Percentiles rank a stretch among this genome's conserved stretches.
These are phyloP conservation scores for Volvariella surrecta DNA, from an alignment of 1,284 basidiomycete species.

Conservation along the genomic window DNA sequence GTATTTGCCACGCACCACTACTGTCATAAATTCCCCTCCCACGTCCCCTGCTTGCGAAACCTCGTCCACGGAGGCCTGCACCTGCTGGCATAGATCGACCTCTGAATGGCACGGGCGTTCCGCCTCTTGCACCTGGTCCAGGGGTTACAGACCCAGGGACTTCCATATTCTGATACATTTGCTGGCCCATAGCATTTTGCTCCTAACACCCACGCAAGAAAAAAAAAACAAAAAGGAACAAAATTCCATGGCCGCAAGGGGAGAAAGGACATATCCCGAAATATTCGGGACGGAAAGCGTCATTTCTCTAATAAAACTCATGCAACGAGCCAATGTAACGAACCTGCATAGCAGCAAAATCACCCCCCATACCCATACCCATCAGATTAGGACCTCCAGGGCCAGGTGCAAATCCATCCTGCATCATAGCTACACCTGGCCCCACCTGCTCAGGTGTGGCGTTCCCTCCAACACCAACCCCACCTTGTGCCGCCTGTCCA, in stretches of 20 bases:
- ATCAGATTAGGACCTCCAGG: slow-evolving; percentile 42
- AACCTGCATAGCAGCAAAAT: slow-evolving; percentile 55
- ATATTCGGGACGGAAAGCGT: neutral
- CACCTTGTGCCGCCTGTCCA: slow-evolving; percentile 38
- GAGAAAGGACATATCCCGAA: slow-evolving; percentile 4
- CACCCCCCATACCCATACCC: slow-evolving; percentile 40
- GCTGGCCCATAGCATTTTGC: slow-evolving; percentile 41
- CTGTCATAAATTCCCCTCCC: slow-evolving; percentile 34
- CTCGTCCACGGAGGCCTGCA: slow-evolving; percentile 23
- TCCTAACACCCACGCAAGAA: slow-evolving; percentile 33
- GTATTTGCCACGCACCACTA: slow-evolving; percentile 24
- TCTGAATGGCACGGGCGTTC: slow-evolving; percentile 23
- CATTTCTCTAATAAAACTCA: neutral
- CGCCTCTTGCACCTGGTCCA: slow-evolving; percentile 26
- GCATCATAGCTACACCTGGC: slow-evolving; percentile 29
- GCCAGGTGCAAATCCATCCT: slow-evolving; percentile 36
- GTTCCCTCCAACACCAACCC: slow-evolving; percentile 19
- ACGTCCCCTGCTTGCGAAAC: slow-evolving; percentile 39
- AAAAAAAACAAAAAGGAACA: slow-evolving; percentile 2
- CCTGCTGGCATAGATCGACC: slow-evolving; percentile 18
- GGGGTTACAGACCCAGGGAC: slow-evolving; percentile 23
- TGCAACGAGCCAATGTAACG: slow-evolving; percentile 8
- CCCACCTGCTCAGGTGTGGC: slow-evolving; percentile 27
- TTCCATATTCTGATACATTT: slow-evolving; percentile 39
- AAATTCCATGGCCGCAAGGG: slow-evolving; percentile 10